Evolutionary conservation across 2,329 filamentous ascomycete species (phyloP).

Genomic region (Penicillium concentricum): DNA sequence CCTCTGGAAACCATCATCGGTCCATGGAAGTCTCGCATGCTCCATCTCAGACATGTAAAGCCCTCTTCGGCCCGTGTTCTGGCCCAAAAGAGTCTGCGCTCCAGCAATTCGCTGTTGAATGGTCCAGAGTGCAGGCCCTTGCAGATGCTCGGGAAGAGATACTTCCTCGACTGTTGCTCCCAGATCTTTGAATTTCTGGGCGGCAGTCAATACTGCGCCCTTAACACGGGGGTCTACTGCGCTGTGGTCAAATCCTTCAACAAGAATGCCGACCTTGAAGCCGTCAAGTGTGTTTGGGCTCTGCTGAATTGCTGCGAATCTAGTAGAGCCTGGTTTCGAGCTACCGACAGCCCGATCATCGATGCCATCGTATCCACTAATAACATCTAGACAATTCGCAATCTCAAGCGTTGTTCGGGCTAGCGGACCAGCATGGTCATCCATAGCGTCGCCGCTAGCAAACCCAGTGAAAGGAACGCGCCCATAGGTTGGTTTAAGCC

Average conservation of each 20-base stretch:
- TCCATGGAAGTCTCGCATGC: slow-evolving; percentile 48
- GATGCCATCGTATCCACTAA: slow-evolving; percentile 51
- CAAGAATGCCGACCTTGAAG: slow-evolving; percentile 43
- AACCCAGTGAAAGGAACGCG: slow-evolving; percentile 55
- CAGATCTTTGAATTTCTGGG: slow-evolving; percentile 42
- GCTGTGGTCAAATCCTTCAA: slow-evolving; percentile 46
- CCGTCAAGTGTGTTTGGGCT: slow-evolving; percentile 15
- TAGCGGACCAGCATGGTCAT: slow-evolving; percentile 53
- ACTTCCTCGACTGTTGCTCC: slow-evolving; percentile 54
- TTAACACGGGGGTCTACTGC: slow-evolving; percentile 44
- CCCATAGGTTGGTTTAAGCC: slow-evolving; percentile 54
- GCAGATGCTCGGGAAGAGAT: slow-evolving; percentile 50
- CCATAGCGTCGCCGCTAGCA: slow-evolving; percentile 49
- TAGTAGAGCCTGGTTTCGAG: slow-evolving; percentile 23
- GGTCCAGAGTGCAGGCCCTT: slow-evolving; percentile 52
- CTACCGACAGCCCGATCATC: slow-evolving; percentile 47
- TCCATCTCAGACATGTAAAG: slow-evolving; percentile 55
- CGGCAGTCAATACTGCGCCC: slow-evolving; percentile 45
- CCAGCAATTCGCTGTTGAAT: slow-evolving; percentile 42
- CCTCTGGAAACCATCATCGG: slow-evolving; percentile 51
- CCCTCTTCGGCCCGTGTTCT: slow-evolving; percentile 49
- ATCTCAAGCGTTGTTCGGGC: slow-evolving; percentile 42
- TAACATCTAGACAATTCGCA: slow-evolving; percentile 46
- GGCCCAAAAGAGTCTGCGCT: slow-evolving; percentile 42
- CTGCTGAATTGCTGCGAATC: slow-evolving; percentile 16